Conservation (phyloP, 2,329 filamentous ascomycete species). For the Hypoxylon sp. region DNA sequence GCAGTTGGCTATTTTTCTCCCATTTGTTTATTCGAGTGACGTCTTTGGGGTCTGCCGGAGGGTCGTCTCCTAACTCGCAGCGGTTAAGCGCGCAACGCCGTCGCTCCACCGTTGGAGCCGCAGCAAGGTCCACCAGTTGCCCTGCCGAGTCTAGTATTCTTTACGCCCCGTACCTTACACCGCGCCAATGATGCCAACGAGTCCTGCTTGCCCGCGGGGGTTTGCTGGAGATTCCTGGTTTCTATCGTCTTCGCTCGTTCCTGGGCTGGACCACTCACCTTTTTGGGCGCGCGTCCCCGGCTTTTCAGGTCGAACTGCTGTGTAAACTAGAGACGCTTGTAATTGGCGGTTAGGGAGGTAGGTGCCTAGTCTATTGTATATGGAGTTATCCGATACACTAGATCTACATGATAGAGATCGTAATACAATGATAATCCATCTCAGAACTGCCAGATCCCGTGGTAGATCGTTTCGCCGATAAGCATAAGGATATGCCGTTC, state of each 20-base stretch:
- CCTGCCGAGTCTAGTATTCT: conserved; percentile 5
- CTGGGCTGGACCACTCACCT: not conserved
- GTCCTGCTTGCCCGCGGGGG: not conserved
- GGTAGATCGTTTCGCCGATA: not conserved
- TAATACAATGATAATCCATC: not conserved
- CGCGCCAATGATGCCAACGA: conserved; percentile 18
- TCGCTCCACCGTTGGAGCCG: conserved; percentile 25
- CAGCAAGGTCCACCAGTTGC: conserved; percentile 23
- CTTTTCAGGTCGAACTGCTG: not conserved
- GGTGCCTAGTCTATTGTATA: not conserved
- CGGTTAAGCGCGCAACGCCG: conserved; percentile 19
- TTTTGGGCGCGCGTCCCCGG: not conserved
- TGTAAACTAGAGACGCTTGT: not conserved
- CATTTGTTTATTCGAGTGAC: conserved; percentile 16
- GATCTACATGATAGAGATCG: not conserved
- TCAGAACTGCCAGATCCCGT: not conserved
- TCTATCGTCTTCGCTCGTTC: conserved; percentile 18
- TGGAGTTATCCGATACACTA: not conserved
- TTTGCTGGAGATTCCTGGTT: not conserved
- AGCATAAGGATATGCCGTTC: not conserved
- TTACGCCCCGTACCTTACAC: not conserved
- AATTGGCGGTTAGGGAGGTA: too few species aligned
- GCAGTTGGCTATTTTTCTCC: not conserved
- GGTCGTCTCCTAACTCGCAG: conserved; percentile 12
- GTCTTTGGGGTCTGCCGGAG: conserved; percentile 17